These are phyloP conservation scores for Paramecium sexaurelia DNA, from an alignment of 73 alveolate species.

Conservation along the genomic window DNA sequence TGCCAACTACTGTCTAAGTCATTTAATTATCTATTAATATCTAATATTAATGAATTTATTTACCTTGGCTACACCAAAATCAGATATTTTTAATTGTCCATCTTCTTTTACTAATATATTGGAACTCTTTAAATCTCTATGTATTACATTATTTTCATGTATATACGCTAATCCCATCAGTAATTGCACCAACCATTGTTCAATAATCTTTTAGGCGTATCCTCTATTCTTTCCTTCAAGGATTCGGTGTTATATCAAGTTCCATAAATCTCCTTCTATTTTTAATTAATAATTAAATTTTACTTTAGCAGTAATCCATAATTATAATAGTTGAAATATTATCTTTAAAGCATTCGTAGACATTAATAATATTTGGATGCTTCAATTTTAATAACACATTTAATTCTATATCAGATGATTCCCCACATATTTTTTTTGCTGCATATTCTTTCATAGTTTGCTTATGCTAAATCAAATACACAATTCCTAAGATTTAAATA, in stretches of 20 bases:
- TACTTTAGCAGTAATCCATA: neutral
- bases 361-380: neutral
- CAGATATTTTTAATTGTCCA: neutral
- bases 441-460: neutral
- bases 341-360: neutral
- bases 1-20: constrained; percentile 73
- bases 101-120: neutral
- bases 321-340: neutral
- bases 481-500: neutral
- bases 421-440: neutral
- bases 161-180: neutral
- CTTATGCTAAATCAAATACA: neutral
- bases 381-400: neutral
- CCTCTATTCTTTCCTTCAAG: neutral
- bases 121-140: constrained; percentile 37
- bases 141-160: constrained; percentile 1
- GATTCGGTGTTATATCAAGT: neutral
- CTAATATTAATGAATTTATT: neutral
- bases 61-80: constrained; percentile 34
- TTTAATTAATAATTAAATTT: neutral
- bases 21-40: neutral
- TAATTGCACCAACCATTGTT: neutral
- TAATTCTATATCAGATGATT: neutral
- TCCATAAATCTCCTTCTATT: neutral
- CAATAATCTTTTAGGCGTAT: neutral